Evolutionary conservation across 306 rosid species (phyloP), one percentile per base, ranked within the genome.

Genomic region (Rosa rugosa): DNA sequence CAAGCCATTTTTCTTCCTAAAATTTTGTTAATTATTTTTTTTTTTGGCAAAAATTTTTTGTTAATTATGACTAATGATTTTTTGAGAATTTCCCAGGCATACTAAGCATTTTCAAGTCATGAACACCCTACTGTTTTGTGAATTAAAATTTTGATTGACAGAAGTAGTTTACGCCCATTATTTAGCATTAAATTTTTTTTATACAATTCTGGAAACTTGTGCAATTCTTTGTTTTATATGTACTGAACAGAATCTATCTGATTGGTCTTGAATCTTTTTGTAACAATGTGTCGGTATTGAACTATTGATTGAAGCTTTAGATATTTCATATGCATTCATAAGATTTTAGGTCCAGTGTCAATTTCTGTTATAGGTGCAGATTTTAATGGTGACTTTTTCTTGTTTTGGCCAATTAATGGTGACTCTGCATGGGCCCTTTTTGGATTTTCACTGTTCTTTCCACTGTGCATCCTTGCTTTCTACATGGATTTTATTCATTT

Each of bases 401-500:
- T 22, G 8, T 75, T 38, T 7, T 34, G 38, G 71, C 71, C 47
- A 17, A 66, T 0, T 38, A 38, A 17, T 17, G 23, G 13, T 17
- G 71, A 38, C 27, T 36, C 23, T 63, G 31, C 71, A 54, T 68
- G 64, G 69, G 65, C 75, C 50, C 50, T 36, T 56, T 8, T 80
- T 40, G 50, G 45, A 56, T 67, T 72, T 76, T 53, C 62, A 63
- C 69, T 16, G 62, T 79, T 73, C 70, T 27, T 77, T 68, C 79
- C 67, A 80, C 75, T 79, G 12, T 75, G 80, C 63, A 83, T 44
- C 72, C 36, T 76, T 54, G 69, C 42, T 72, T 42, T 17, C 47
- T 65, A 62, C 57, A 31, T 27, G 25, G 74, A 42, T 40, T 40
- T 56, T 22, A 44, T 72, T 36, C 25, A 63, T 40, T 49, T 49